Evolutionary conservation across 768 basidiomycete genomes (phyloP), one percentile per base, ranked within the genome.

Genomic region (Tephrocybe sp.): DNA sequence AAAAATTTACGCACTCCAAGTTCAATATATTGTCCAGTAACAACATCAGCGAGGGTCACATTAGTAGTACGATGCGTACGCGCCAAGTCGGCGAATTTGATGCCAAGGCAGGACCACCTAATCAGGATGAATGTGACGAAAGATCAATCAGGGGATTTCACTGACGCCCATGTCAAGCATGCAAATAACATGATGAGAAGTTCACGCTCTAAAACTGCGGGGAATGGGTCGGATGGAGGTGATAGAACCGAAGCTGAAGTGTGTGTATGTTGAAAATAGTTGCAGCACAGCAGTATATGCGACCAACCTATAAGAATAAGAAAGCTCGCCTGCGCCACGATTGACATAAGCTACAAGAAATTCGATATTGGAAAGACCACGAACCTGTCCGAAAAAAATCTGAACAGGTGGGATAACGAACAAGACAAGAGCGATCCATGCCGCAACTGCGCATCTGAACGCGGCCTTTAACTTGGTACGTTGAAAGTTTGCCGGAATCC

Each of bases 31-130:
- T 70, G 53, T 1, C 83, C 87, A 6, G 73, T 59, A 4, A 79
- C 61, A 2, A 78, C 75, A 3, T 67, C 67, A 8, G 58, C 34
- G 1, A 73, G 34, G 3, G 71, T 62, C 0, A 73, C 78, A 19
- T 57, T 61, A 2, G 71, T 63, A 45, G 73, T 64, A 12, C 65
- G 70, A 30, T 78, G 57, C 1, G 55, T 66, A 11, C 88, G 77
- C 1, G 83, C 72, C 3, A 86, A 60, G 57, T 78, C 68, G 3
- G 87, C 82, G 3, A 88, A 64, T 52, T 76, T 77, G 5, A 88
- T 78, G 3, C 78, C 88, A 3, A 90, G 68, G 58, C 80, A 84
- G 10, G 68, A 65, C 86, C 86, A 90, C 21, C 86, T 88, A 25
- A 31, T 34, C 3, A 37, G 19, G 12, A 3, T 45, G 27, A 25